A percentile compares a stretch with the other conserved stretches of the same genome.
These are phyloP conservation scores for Candida pseudoviswanathii DNA, from an alignment of 1,139 yeast genomes.

Conservation along the genomic window DNA sequence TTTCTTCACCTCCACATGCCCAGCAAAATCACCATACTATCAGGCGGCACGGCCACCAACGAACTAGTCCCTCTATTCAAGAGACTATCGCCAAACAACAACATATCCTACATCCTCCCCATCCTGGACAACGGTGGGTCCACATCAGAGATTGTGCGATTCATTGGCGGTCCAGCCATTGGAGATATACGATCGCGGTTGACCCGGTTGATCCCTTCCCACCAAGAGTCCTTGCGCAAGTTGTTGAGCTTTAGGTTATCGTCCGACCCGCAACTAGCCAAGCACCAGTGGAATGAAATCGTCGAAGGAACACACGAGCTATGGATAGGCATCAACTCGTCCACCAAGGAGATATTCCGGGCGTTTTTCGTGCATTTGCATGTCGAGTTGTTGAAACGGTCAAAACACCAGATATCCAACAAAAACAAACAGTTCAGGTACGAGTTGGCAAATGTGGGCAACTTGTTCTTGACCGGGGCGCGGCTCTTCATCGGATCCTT, in stretches of 20 bases:
- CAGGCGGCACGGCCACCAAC: conserved; percentile 82
- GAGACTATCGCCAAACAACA: conserved; percentile 30
- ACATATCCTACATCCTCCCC: conserved; percentile 71
- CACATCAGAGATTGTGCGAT: conserved; percentile 85
- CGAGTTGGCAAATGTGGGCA: conserved; percentile 83
- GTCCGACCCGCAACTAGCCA: conserved; percentile 54
- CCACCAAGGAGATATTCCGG: conserved; percentile 72
- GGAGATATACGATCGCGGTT: conserved; percentile 88
- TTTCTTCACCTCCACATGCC: conserved; percentile 9
- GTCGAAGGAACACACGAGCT: conserved; percentile 78
- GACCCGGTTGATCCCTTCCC: conserved; percentile 64
- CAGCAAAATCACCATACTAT: conserved; percentile 46
- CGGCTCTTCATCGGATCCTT: conserved; percentile 80
- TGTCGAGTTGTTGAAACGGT: conserved; percentile 71
- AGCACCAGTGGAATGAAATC: conserved; percentile 70
- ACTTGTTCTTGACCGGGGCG: conserved; percentile 80
- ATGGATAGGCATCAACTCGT: conserved; percentile 64
- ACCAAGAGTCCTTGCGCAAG: conserved; percentile 43
- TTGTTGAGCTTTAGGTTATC: conserved; percentile 67
- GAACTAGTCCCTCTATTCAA: conserved; percentile 55
- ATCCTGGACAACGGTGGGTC: conserved; percentile 95
- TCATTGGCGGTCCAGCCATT: conserved; percentile 92
- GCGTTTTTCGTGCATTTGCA: conserved; percentile 80
- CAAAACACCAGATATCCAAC: conserved; percentile 49
- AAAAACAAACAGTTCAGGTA: conserved; percentile 59